These are phyloP conservation scores for Candida hungchunana DNA, from an alignment of 805 yeast genomes.

Conservation along the genomic window DNA sequence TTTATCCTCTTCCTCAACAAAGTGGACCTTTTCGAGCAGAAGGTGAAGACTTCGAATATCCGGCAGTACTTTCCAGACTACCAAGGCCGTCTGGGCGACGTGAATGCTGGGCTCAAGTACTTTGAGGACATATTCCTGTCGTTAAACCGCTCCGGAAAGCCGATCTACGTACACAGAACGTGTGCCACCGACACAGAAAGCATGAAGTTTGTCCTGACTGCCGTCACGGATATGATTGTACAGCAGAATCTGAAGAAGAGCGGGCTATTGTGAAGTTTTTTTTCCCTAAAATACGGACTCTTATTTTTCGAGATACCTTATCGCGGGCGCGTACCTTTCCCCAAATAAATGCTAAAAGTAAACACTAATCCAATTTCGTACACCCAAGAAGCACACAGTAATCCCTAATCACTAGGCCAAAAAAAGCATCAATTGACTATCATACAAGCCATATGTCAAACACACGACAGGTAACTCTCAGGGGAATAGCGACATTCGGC, in stretches of 20 bases:
- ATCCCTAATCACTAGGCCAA: no score
- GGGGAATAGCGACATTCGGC: constrained; percentile 15
- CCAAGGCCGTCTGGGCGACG: constrained; percentile 58
- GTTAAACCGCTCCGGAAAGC: constrained; percentile 58
- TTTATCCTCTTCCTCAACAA: constrained; percentile 88
- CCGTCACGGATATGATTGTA: constrained; percentile 88
- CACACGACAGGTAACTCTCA: constrained; percentile 1
- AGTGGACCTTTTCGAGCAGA: constrained; percentile 73
- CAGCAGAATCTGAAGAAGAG: constrained; percentile 76
- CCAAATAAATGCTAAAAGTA: no score
- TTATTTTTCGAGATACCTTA: no score
- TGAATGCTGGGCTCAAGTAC: constrained; percentile 62
- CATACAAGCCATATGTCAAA: no score
- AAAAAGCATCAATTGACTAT: no score
- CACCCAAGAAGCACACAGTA: no score
- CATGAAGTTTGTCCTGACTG: constrained; percentile 86
- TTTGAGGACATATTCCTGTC: constrained; percentile 65
- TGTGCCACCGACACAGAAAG: constrained; percentile 92
- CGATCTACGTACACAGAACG: constrained; percentile 87
- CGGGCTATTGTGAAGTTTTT: constrained; percentile 49
- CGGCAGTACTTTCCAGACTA: constrained; percentile 75
- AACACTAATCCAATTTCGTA: no score
- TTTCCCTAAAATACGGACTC: no score
- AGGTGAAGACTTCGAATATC: constrained; percentile 63
- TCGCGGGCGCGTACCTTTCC: no score